Base-by-base conservation (phyloP, 768 basidiomycete genomes). In the Mycena capillaripes region DNA sequence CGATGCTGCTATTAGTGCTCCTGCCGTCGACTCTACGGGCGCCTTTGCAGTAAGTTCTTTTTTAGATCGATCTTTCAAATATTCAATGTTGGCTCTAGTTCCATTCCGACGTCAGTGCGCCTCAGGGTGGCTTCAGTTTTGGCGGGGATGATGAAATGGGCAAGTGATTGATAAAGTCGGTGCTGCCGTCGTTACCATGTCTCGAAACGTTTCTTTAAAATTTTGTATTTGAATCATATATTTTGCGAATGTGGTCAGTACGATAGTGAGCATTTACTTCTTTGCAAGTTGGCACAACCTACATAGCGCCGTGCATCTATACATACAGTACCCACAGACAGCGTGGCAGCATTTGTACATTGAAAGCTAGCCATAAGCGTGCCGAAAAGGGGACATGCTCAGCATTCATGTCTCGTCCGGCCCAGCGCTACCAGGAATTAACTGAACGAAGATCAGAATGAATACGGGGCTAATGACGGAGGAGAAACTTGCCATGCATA, bases 91-190 rank as follows among this genome's bases (percentile, higher is more conserved):
- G 75, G 76, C 38, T 68, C 4, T 75, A 94, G 91, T 96, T 97
- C 89, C 92, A 95, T 80, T 88, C 92, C 59, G 94, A 94, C 82
- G 90, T 95, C 78, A 90, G 89, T 76, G 95, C 93, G 44, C 97
- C 97, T 71, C 94, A 96, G 81, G 97, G 97, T 72, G 97, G 97
- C 17, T 99, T 99, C 90, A 95, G 90, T 80, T 99, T 99, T 80
- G 96, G 93, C 73, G 90, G 91, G 82, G 87, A 87, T 85, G 86
- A 78, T 19, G 66, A 60, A 68, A 58, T 68, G 36, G 65, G 53
- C 25, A 60, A 69, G 27, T 69, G 52, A 69, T 42, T 19, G 25
- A 52, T 9, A 21, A 32, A 29, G 17, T 21, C 6, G 57, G 7
- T 27, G 34, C 21, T 38, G 12, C 59, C 9, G 19, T 23, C 59